Evolutionary conservation across 1,284 basidiomycete species (phyloP).

Genomic region (Phlebopus sp.): DNA sequence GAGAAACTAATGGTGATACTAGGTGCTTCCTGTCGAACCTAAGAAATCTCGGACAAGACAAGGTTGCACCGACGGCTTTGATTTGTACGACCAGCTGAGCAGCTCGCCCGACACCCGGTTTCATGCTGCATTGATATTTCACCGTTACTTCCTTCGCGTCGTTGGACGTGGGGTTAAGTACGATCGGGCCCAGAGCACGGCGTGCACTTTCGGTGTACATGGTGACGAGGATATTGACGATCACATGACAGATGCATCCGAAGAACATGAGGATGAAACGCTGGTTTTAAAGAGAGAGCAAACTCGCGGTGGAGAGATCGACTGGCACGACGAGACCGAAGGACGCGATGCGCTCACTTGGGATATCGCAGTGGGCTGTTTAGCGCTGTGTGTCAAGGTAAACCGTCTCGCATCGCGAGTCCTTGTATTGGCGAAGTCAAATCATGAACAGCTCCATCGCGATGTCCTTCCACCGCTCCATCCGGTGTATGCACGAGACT

Average conservation of each 20-base stretch:
- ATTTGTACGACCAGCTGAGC: conserved; percentile 52
- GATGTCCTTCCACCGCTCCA: conserved; percentile 54
- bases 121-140: conserved; percentile 56
- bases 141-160: conserved; percentile 45
- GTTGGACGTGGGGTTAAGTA: conserved; percentile 16
- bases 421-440: neutral
- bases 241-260: neutral
- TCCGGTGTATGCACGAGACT: conserved; percentile 51
- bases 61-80: conserved; percentile 13
- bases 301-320: conserved; percentile 4
- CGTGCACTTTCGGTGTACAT: too few species aligned
- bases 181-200: too few species aligned
- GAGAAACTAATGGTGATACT: neutral
- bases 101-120: conserved; percentile 56
- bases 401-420: neutral
- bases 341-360: conserved; percentile 43
- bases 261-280: conserved; percentile 1
- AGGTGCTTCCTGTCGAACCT: conserved; percentile 23
- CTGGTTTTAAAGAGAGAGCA: neutral
- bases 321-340: conserved; percentile 20
- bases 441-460: conserved; percentile 50
- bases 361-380: conserved; percentile 53
- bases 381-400: conserved; percentile 60
- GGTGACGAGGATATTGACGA: conserved; percentile 4
- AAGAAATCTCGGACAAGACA: conserved; percentile 5